Evolutionary conservation across 352 stramenopile genomes (phyloP).

Genomic region (Albugo candida): DNA sequence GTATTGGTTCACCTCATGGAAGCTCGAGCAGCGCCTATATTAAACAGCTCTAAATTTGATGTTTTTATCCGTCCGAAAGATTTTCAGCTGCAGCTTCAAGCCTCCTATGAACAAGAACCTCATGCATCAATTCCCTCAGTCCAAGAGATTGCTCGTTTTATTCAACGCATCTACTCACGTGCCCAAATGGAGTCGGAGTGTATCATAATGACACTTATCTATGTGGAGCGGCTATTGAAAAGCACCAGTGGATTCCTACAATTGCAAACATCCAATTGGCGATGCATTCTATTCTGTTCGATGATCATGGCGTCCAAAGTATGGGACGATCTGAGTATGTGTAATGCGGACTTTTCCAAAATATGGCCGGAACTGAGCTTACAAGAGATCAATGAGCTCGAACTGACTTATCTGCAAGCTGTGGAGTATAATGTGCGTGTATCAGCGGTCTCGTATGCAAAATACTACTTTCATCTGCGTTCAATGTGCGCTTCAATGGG

Average conservation of each 20-base stretch:
- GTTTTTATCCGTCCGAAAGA: too few species aligned
- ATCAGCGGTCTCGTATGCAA: conserved; percentile 71
- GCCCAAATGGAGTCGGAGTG: conserved; percentile 89
- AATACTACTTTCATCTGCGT: conserved; percentile 95
- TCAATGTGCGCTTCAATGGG: conserved; percentile 86
- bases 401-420: conserved; percentile 81
- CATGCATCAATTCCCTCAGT: conserved; percentile 52
- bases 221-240: conserved; percentile 92
- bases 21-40: conserved; percentile 34
- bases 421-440: conserved; percentile 81
- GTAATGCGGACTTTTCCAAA: conserved; percentile 93
- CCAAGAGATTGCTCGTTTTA: conserved; percentile 82
- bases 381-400: conserved; percentile 89
- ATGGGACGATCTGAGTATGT: conserved; percentile 96
- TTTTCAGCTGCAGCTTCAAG: too few species aligned
- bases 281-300: conserved; percentile 86
- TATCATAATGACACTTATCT: conserved; percentile 96
- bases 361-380: conserved; percentile 82
- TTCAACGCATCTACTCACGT: conserved; percentile 83
- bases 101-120: conserved; percentile 6
- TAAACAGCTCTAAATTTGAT: conserved; percentile 32
- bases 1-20: conserved; percentile 90
- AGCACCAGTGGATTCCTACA: conserved; percentile 58
- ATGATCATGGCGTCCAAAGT: conserved; percentile 96
- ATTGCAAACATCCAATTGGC: conserved; percentile 81